Evolutionary conservation across 75 land plant genomes (phyloP).

Genomic region (Azolla pinnata): DNA sequence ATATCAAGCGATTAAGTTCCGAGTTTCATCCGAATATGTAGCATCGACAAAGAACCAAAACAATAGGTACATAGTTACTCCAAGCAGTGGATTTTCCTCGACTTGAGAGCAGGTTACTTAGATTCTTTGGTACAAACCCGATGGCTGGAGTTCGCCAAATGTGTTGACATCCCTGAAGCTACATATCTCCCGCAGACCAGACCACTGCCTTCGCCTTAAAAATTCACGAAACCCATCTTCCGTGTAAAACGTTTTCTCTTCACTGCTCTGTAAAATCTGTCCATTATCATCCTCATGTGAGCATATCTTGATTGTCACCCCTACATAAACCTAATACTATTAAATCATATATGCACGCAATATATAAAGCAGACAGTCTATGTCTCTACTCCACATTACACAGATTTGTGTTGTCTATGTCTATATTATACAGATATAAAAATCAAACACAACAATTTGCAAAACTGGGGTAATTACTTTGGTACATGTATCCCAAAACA

Average conservation of each 20-base stretch:
- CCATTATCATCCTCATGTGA: constrained; percentile 60
- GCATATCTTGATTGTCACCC: constrained; percentile 71
- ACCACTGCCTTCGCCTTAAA: constrained; percentile 62
- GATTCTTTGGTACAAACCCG: constrained; percentile 45
- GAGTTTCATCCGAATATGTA: too few relatives aligned
- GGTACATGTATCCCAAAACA: too few relatives aligned
- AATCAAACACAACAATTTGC: too few relatives aligned
- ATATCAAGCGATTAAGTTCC: too few relatives aligned
- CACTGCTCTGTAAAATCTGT: constrained; percentile 49
- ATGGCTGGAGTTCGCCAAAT: constrained; percentile 62
- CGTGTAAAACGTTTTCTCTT: constrained; percentile 71
- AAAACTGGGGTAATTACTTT: too few relatives aligned
- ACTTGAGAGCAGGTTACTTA: neutral
- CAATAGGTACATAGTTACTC: too few relatives aligned
- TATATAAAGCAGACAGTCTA: neutral
- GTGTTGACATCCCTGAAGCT: constrained; percentile 50
- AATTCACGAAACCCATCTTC: constrained; percentile 84
- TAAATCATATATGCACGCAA: too few relatives aligned
- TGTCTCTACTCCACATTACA: too few relatives aligned
- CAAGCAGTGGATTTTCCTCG: neutral
- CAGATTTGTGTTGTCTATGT: too few relatives aligned
- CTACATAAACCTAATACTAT: constrained; percentile 23
- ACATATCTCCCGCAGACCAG: constrained; percentile 56
- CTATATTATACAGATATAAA: too few relatives aligned
- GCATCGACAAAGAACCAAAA: too few relatives aligned